Base-by-base conservation (phyloP, 345 rosid species). In the Eutrema japonicum region DNA sequence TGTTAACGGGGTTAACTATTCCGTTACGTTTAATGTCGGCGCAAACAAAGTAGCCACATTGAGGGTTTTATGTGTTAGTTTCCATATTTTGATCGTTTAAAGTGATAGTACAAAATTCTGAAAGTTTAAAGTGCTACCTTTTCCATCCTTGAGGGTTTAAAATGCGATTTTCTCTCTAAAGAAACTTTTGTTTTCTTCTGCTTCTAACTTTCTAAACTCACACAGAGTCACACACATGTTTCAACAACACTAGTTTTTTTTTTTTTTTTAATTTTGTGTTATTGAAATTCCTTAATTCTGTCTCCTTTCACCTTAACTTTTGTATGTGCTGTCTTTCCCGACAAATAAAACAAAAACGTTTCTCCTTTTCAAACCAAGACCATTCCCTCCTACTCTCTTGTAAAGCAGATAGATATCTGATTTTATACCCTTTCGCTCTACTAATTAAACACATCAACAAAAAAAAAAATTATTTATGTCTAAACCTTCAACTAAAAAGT, bases 241-340 rank as follows among this genome's bases (percentile, higher is more conserved):
- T 38, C 2, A 40, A 50, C 33, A 38, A 3, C 51, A 49, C 38
- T 71, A 38, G 51, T 65, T 12, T 27, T 64, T 40, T 7, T 0
- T 18, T 45, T 16, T 5, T n/a, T n/a, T n/a, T n/a, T n/a, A 18
- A 32, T 2, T 45, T 27, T 54, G 1, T 16, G 32, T 73, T 33
- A 14, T 36, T 64, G 26, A 33, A 40, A 47, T 2, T 66, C 18
- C 13, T 59, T 18, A 36, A 26, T 38, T 30, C 5, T 49, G 78
- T 49, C 68, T 66, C 67, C 40, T 59, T 16, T 58, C 45, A 74
- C 16, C 30, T 58, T 68, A 10, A 37, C 65, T 52, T 40, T n/a
- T 66, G 30, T 49, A 74, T 66, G 73, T 49, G 47, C 18, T 67
- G 72, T 74, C 72, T 67, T 75, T 61, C 12, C 64, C 51, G 58